Conservation (phyloP, 2,329 filamentous ascomycete species). For the Pseudovirgaria hyperparasitica region DNA sequence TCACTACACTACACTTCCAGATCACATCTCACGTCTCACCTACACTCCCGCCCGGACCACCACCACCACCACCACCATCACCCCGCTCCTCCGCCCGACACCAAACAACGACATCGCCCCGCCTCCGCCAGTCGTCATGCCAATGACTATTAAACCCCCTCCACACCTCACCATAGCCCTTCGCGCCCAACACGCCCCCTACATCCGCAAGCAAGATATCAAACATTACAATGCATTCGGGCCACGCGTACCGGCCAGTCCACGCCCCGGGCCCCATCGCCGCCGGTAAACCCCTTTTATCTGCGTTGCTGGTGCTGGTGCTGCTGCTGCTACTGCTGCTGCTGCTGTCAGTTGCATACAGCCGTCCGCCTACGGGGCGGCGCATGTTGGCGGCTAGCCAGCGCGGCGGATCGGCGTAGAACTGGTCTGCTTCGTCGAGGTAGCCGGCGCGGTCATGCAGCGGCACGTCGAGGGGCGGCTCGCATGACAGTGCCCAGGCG, state of each 20-base stretch:
- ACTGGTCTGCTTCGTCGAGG: slow-evolving; percentile 79
- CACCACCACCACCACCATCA: background rate
- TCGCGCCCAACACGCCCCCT: slow-evolving; percentile 27
- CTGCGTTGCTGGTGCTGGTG: slow-evolving; percentile 13
- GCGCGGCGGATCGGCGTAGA: slow-evolving; percentile 58
- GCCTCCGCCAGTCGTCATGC: slow-evolving; percentile 49
- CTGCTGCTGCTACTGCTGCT: slow-evolving; percentile 32
- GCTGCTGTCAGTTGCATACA: slow-evolving; percentile 14
- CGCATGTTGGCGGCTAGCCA: slow-evolving; percentile 6
- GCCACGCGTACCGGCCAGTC: slow-evolving; percentile 22
- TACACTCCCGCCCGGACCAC: too few species aligned
- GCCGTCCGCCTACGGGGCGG: background rate
- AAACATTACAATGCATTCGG: slow-evolving; percentile 41
- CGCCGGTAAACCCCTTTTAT: slow-evolving; percentile 7
- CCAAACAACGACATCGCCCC: slow-evolving; percentile 52
- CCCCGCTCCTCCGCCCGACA: slow-evolving; percentile 16
- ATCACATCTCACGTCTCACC: too few species aligned
- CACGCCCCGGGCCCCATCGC: slow-evolving; percentile 7
- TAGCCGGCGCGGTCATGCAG: slow-evolving; percentile 53
- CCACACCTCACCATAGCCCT: slow-evolving; percentile 44
- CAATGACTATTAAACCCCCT: slow-evolving; percentile 48
- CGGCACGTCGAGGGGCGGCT: slow-evolving; percentile 65
- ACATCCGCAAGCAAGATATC: slow-evolving; percentile 42
- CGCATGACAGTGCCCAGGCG: slow-evolving; percentile 80
- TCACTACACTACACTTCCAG: too few species aligned